phyloP scores from a whole-genome alignment of 1,284 basidiomycete species.

The Sporisorium scitamineum region DNA sequence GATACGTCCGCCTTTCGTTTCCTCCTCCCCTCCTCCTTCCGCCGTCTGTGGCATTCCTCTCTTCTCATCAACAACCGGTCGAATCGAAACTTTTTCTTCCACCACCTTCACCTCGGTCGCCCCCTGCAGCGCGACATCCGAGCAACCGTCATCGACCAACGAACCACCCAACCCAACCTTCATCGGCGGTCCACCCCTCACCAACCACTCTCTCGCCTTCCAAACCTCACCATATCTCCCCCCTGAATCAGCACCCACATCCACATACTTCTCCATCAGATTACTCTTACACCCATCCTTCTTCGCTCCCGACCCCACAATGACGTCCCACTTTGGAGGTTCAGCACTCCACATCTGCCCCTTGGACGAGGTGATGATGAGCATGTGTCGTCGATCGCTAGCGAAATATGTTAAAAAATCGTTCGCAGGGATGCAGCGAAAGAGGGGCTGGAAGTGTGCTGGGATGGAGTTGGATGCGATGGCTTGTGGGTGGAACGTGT shows the following conservation, averaged over 20 bases:
- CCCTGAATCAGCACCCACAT: constrained; percentile 3
- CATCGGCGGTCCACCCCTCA: background rate
- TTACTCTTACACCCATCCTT: constrained; percentile 19
- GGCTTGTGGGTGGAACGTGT: constrained; percentile 17
- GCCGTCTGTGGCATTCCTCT: background rate
- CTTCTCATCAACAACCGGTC: background rate
- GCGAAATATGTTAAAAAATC: constrained; percentile 40
- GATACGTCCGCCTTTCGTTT: constrained; percentile 27
- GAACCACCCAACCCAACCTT: background rate
- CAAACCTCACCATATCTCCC: constrained; percentile 13
- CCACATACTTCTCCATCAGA: constrained; percentile 33
- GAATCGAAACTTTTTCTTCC: background rate
- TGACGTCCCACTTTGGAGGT: constrained; percentile 29
- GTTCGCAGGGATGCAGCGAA: constrained; percentile 29
- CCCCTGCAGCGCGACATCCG: background rate
- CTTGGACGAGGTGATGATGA: background rate
- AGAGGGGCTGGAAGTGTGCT: constrained; percentile 17
- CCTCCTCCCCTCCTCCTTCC: too few species aligned
- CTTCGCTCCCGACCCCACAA: constrained; percentile 17
- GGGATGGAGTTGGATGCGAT: background rate
- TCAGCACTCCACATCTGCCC: constrained; percentile 8
- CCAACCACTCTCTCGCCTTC: constrained; percentile 1
- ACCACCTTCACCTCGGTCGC: background rate
- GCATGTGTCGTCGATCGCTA: constrained; percentile 59
- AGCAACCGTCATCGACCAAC: background rate